A percentile compares a stretch with the other conserved stretches of the same genome.
phyloP scores from a whole-genome alignment of 2,329 filamentous ascomycete species.

The Neopestalotiopsis rosae region DNA sequence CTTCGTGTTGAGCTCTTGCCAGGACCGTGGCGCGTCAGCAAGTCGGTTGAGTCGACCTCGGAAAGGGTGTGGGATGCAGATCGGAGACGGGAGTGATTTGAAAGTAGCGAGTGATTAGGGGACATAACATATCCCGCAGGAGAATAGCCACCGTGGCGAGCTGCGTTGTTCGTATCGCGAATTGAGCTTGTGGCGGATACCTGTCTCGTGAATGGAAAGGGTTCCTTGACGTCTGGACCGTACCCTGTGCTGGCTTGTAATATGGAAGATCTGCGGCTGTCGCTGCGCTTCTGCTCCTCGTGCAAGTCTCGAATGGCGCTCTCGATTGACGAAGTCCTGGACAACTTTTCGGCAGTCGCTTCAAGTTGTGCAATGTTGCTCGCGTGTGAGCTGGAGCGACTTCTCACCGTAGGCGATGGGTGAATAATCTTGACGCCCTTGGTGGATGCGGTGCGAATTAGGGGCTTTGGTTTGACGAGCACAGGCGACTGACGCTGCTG shows the following conservation, averaged over 20 bases:
- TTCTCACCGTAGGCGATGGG: conserved; percentile 66
- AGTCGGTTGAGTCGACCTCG: conserved; percentile 43
- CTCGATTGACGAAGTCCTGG: conserved; percentile 76
- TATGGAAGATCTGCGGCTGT: conserved; percentile 69
- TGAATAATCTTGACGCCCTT: conserved; percentile 56
- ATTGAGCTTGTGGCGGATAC: conserved; percentile 64
- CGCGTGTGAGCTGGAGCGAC: conserved; percentile 64
- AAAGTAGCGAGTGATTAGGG: conserved; percentile 65
- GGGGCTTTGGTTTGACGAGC: conserved; percentile 43
- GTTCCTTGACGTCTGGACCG: conserved; percentile 32
- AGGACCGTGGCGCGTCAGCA: conserved; percentile 57
- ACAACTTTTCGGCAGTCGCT: conserved; percentile 76
- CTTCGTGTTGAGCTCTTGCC: conserved; percentile 61
- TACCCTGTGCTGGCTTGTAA: conserved; percentile 52
- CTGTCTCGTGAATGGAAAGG: conserved; percentile 44
- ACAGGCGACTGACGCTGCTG: neutral
- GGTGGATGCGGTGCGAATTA: conserved; percentile 53
- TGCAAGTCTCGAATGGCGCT: conserved; percentile 78
- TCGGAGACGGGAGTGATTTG: conserved; percentile 51
- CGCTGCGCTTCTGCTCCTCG: conserved; percentile 71
- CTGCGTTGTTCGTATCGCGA: conserved; percentile 70
- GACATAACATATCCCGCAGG: conserved; percentile 72
- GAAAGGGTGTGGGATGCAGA: conserved; percentile 57
- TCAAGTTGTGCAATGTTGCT: conserved; percentile 77
- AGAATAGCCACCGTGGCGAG: conserved; percentile 73